Conservation (phyloP, 345 rosid species). For the Populus tremula region DNA sequence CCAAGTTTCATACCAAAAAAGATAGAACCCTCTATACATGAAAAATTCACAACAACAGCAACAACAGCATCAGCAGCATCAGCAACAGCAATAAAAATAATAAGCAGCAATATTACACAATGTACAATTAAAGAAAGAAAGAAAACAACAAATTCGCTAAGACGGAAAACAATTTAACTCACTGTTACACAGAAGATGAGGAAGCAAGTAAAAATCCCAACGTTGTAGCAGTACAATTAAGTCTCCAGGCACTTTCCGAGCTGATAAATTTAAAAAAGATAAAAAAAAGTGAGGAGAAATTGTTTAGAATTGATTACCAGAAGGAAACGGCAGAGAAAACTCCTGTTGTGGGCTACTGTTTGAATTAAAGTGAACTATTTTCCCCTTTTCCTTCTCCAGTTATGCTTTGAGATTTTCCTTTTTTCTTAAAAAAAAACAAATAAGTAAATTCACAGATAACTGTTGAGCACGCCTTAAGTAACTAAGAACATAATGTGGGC, state of each 20-base stretch:
- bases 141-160: too few relatives aligned
- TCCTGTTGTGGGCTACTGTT: conserved; percentile 66
- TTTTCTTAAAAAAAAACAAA: too few relatives aligned
- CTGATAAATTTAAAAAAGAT: conserved; percentile 32
- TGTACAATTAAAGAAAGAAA: not conserved
- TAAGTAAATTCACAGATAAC: too few relatives aligned
- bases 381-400: conserved; percentile 34
- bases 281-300: not conserved
- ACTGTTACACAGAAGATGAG: not conserved
- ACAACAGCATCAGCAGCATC: too few relatives aligned
- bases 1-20: not conserved
- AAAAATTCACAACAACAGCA: not conserved
- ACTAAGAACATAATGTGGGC: not conserved
- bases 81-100: too few relatives aligned
- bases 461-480: not conserved
- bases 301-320: conserved; percentile 38
- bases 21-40: too few relatives aligned
- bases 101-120: not conserved
- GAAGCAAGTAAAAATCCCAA: not conserved
- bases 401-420: not conserved
- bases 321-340: conserved; percentile 78
- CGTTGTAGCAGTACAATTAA: conserved; percentile 37
- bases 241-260: conserved; percentile 75
- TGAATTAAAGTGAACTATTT: conserved; percentile 67
- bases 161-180: not conserved